Evolutionary conservation across 2,329 filamentous ascomycete species (phyloP), one percentile per base, ranked within the genome.

Genomic region (Xylariaceae sp.): DNA sequence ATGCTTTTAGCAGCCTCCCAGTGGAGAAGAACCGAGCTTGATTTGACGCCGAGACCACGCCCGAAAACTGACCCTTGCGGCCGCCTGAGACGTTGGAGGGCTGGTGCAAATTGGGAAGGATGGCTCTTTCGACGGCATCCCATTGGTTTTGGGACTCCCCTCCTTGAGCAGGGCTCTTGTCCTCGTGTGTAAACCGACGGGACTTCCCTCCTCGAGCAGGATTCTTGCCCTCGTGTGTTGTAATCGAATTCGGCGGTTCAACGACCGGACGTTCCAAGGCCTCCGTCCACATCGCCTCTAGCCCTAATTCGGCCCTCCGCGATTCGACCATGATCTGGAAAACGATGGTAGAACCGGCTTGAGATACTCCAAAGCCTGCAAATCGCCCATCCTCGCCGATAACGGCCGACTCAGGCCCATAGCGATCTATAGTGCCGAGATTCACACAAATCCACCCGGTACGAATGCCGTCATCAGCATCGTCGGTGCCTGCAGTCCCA

Each of bases 381-480:
- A 92, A 83, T 8, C 80, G 76, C 13, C 83, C 77, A 12, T 73
- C 71, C 15, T 74, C 72, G 18, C 78, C 75, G 36, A 78, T 67
- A 22, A 74, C 70, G 10, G 72, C 68, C 13, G 71, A 67, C 57
- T 81, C 77, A 8, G 68, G 65, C 15, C 68, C 64, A n/a, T 78
- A 75, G 19, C 80, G 79, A 41, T 86, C 81, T 1, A 90, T 78
- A 15, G 81, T 81, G 4, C 89, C 89, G 9, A 94, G 80, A 67
- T 96, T 95, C 56, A 97, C 88, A 71, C 94, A 99, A 18, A 99
- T 87, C 94, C 94, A 99, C 9, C 91, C 92, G 0, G 92, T 96
- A 12, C 87, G 86, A 49, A 96, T 88, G 2, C 92, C 92, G 66
- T 96, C 89, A 63, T 96, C 92, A 1, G 80, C 74, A 45, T 80